Percentiles rank a stretch among this genome's conserved stretches.
These are phyloP conservation scores for Penicillium pancosmium DNA, from an alignment of 495 filamentous ascomycete genomes.

Conservation along the genomic window DNA sequence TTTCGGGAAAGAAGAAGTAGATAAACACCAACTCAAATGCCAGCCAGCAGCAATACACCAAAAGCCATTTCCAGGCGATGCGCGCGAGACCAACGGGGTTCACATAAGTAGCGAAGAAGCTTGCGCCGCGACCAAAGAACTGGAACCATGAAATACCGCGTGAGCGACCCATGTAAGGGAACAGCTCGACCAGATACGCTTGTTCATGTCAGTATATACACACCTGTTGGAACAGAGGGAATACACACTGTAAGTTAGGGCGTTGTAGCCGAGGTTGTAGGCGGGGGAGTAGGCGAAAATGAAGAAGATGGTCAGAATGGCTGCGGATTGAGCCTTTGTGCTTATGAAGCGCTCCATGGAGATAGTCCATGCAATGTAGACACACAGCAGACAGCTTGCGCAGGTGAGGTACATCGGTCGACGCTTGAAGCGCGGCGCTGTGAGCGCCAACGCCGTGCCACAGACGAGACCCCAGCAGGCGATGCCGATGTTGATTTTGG, in stretches of 20 bases:
- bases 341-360: conserved; percentile 57
- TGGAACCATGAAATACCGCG: conserved; percentile 66
- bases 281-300: conserved; percentile 65
- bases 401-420: conserved; percentile 62
- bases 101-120: conserved; percentile 64
- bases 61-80: conserved; percentile 64
- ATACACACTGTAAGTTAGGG: conserved; percentile 62
- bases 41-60: conserved; percentile 65
- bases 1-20: conserved; percentile 68
- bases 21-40: conserved; percentile 59
- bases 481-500: conserved; percentile 60
- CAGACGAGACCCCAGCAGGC: conserved; percentile 59
- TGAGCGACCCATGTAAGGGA: conserved; percentile 62
- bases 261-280: conserved; percentile 72
- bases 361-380: conserved; percentile 63
- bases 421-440: conserved; percentile 54
- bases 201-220: conserved; percentile 1
- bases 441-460: conserved; percentile 53
- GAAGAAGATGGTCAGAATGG: conserved; percentile 59
- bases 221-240: neutral
- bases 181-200: conserved; percentile 66
- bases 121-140: conserved; percentile 57
- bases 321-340: conserved; percentile 42
- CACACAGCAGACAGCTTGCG: conserved; percentile 52
- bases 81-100: conserved; percentile 63